Conservation (phyloP, 2,329 filamentous ascomycete genomes). For the Pseudopyrenochaeta lycopersici region DNA sequence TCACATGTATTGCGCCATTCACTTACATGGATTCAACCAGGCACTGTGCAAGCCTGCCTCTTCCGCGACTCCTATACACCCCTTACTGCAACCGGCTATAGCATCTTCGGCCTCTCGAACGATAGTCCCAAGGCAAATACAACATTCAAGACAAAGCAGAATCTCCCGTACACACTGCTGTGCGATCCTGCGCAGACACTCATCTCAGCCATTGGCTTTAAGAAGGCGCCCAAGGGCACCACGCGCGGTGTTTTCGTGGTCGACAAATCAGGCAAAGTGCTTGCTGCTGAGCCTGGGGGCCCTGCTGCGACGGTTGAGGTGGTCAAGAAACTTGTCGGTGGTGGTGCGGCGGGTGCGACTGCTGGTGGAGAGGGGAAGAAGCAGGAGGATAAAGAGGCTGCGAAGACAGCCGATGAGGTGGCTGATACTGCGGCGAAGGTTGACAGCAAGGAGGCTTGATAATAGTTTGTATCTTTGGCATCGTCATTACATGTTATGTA, state of each 20-base stretch:
- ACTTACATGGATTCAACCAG: slow-evolving; percentile 57
- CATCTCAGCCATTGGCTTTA: slow-evolving; percentile 87
- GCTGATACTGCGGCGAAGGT: slow-evolving; percentile 56
- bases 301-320: slow-evolving; percentile 80
- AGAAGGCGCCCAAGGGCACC: slow-evolving; percentile 83
- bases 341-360: slow-evolving; percentile 36
- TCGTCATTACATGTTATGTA: too few relatives aligned
- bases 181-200: slow-evolving; percentile 80
- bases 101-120: slow-evolving; percentile 88
- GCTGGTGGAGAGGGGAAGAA: slow-evolving; percentile 42
- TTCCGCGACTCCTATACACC: slow-evolving; percentile 87
- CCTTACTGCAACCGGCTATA: slow-evolving; percentile 79
- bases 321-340: slow-evolving; percentile 71
- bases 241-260: slow-evolving; percentile 88
- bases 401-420: slow-evolving; percentile 54
- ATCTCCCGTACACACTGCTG: slow-evolving; percentile 84
- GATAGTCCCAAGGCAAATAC: slow-evolving; percentile 93
- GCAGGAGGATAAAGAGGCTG: slow-evolving; percentile 44
- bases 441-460: slow-evolving; percentile 35
- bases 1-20: background rate
- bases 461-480: background rate
- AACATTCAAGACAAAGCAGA: slow-evolving; percentile 90
- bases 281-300: slow-evolving; percentile 77
- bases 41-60: slow-evolving; percentile 90
- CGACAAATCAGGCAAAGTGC: slow-evolving; percentile 81